A percentile compares a stretch with the other conserved stretches of the same genome.
These are phyloP conservation scores for Scorias spongiosa DNA, from an alignment of 2,329 filamentous ascomycete species.

Conservation along the genomic window DNA sequence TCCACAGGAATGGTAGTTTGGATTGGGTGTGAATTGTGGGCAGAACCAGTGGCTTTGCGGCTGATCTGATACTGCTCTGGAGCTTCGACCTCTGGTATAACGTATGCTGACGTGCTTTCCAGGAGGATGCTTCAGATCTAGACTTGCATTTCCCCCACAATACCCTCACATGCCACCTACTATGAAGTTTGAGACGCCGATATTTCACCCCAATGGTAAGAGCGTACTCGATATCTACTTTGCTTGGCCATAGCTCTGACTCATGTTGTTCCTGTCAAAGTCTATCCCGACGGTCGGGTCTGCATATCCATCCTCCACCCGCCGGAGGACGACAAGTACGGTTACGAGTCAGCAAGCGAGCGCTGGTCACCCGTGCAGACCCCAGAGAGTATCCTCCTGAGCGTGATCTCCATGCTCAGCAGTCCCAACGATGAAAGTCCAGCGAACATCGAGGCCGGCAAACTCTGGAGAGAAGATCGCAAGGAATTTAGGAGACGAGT, in stretches of 20 bases:
- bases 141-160: slow-evolving; percentile 64
- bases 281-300: slow-evolving; percentile 74
- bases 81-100: neutral
- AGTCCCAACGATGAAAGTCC: slow-evolving; percentile 92
- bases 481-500: slow-evolving; percentile 67
- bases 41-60: too few relatives aligned
- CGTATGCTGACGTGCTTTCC: neutral
- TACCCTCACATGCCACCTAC: slow-evolving; percentile 83
- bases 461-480: slow-evolving; percentile 68
- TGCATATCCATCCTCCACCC: slow-evolving; percentile 97
- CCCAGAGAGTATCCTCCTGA: slow-evolving; percentile 83
- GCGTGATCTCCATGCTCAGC: slow-evolving; percentile 81
- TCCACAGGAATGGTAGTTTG: too few relatives aligned
- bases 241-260: neutral
- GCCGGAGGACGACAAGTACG: slow-evolving; percentile 83
- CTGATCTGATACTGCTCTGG: too few relatives aligned
- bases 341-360: slow-evolving; percentile 81
- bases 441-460: slow-evolving; percentile 85
- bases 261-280: slow-evolving; percentile 19
- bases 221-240: neutral
- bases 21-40: too few relatives aligned
- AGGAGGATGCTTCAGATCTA: slow-evolving; percentile 88
- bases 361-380: slow-evolving; percentile 92
- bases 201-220: slow-evolving; percentile 84
- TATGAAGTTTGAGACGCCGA: slow-evolving; percentile 69